These are phyloP conservation scores for Mycocentrospora acerina DNA, from an alignment of 2,329 filamentous ascomycete species.

Conservation along the genomic window DNA sequence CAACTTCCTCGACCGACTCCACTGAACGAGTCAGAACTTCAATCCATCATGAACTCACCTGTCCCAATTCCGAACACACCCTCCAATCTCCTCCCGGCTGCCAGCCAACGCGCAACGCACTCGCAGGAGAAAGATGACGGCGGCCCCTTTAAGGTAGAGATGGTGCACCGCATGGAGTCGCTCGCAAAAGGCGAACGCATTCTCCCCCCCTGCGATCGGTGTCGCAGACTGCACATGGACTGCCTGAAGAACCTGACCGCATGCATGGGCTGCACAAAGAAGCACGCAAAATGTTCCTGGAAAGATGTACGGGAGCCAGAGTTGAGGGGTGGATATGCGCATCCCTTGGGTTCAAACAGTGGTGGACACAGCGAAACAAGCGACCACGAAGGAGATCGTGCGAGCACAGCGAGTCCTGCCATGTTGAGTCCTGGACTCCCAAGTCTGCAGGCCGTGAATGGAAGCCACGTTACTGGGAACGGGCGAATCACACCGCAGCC, in stretches of 20 bases:
- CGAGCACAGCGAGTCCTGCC: slow-evolving; percentile 29
- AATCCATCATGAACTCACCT: slow-evolving; percentile 46
- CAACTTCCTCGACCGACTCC: slow-evolving; percentile 21
- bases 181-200: slow-evolving; percentile 73
- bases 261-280: slow-evolving; percentile 84
- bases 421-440: slow-evolving; percentile 19
- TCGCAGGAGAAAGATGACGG: slow-evolving; percentile 57
- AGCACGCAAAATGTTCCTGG: slow-evolving; percentile 88
- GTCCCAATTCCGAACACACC: slow-evolving; percentile 59
- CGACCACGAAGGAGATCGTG: slow-evolving; percentile 30
- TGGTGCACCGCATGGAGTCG: slow-evolving; percentile 74
- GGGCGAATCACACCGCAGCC: neutral
- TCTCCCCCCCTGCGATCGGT: slow-evolving; percentile 81
- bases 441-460: too few relatives aligned
- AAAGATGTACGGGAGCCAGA: slow-evolving; percentile 77
- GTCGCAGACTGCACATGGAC: slow-evolving; percentile 74
- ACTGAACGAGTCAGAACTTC: slow-evolving; percentile 43
- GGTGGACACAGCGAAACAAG: slow-evolving; percentile 36
- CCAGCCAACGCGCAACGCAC: slow-evolving; percentile 40
- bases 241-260: slow-evolving; percentile 85
- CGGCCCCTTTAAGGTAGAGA: slow-evolving; percentile 63
- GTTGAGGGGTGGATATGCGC: slow-evolving; percentile 38
- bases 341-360: slow-evolving; percentile 24
- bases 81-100: slow-evolving; percentile 53
- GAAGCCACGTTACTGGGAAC: neutral